These are phyloP conservation scores for Ramularia collo-cygni DNA, from an alignment of 2,329 filamentous ascomycete species.

Conservation along the genomic window DNA sequence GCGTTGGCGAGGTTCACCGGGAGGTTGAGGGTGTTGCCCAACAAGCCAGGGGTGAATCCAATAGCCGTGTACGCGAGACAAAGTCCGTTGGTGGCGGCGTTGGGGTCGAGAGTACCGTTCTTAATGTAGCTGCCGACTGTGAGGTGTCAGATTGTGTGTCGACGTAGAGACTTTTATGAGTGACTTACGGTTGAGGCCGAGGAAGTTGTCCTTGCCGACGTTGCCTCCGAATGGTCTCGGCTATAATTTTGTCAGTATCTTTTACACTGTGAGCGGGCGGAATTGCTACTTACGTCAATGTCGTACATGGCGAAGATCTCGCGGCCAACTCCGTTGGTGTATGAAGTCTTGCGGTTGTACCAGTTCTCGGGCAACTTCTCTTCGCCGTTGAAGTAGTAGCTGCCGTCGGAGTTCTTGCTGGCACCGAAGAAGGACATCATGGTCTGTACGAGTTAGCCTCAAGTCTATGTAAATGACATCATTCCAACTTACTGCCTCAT, in stretches of 20 bases:
- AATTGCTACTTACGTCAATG: too few species aligned
- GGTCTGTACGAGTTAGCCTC: too few species aligned
- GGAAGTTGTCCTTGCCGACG: slow-evolving; percentile 14
- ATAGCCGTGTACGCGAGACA: slow-evolving; percentile 38
- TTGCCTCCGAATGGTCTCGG: neutral
- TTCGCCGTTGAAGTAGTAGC: slow-evolving; percentile 7
- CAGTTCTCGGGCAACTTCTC: slow-evolving; percentile 14
- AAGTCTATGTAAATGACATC: too few species aligned
- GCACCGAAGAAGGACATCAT: slow-evolving; percentile 13
- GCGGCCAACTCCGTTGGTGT: neutral
- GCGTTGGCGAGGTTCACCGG: slow-evolving; percentile 6
- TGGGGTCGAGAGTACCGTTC: slow-evolving; percentile 32
- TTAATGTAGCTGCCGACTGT: slow-evolving; percentile 26
- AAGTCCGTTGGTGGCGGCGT: slow-evolving; percentile 21
- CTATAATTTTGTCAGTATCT: too few species aligned
- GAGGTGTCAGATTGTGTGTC: slow-evolving; percentile 9
- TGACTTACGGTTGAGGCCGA: slow-evolving; percentile 32
- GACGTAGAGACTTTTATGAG: slow-evolving; percentile 19
- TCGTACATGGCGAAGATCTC: slow-evolving; percentile 2
- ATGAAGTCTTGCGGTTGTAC: slow-evolving; percentile 3
- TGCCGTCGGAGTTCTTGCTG: slow-evolving; percentile 3
- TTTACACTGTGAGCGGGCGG: too few species aligned
- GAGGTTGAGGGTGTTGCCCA: slow-evolving; percentile 12
- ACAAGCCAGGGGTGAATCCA: slow-evolving; percentile 7
- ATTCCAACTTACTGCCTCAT: too few species aligned